phyloP scores from a whole-genome alignment of 176 grass and related monocot genomes.

The Aegilops umbellulata region DNA sequence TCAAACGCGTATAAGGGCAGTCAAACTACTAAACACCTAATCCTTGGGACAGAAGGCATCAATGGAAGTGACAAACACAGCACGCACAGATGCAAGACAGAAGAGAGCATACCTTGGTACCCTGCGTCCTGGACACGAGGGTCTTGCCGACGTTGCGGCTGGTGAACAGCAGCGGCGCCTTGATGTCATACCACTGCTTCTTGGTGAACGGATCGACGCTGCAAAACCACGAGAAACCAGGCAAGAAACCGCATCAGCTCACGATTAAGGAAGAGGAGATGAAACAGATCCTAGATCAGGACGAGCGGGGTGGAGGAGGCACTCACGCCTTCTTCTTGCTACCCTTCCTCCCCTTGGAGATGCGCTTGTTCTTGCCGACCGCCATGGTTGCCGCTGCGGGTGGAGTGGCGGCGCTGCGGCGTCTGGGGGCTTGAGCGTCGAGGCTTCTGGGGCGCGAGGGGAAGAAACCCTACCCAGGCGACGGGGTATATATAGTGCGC shows the following conservation, averaged over 20 bases:
- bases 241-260: neutral
- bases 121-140: conserved; percentile 95
- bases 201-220: conserved; percentile 88
- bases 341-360: conserved; percentile 89
- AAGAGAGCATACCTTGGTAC: conserved; percentile 55
- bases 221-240: neutral
- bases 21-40: neutral
- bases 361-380: conserved; percentile 91
- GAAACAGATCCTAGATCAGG: neutral
- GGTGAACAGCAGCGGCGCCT: conserved; percentile 74
- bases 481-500: neutral
- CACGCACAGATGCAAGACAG: neutral
- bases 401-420: conserved; percentile 25
- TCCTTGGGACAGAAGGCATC: neutral
- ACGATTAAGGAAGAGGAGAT: neutral
- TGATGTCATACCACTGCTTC: conserved; percentile 98
- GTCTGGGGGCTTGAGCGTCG: neutral
- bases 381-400: conserved; percentile 30
- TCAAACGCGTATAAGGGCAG: neutral
- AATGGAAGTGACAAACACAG: neutral
- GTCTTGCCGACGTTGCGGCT: conserved; percentile 76
- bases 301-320: neutral
- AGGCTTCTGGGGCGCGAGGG: neutral
- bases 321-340: conserved; percentile 87
- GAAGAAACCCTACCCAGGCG: neutral